Evolutionary conservation across 2,329 filamentous ascomycete genomes (phyloP), one percentile per base, ranked within the genome.

Genomic region (Colletotrichum abscissum): DNA sequence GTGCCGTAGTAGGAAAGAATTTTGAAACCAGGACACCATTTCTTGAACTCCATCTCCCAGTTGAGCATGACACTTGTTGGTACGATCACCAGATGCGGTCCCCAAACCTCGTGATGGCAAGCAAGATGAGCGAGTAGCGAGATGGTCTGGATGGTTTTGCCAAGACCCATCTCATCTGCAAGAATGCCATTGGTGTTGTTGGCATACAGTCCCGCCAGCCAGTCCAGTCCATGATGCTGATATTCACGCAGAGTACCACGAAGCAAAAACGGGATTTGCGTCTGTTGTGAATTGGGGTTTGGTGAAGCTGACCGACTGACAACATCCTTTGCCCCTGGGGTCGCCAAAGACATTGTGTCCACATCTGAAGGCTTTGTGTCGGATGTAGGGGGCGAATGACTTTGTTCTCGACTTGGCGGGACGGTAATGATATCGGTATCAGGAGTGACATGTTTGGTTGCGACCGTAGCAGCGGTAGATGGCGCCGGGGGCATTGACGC

Each of bases 1-100:
- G 93, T 94, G 56, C 97, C 97, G 80, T 98, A 99, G 84, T 99
- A 99, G 0, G 95, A 97, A 72, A 99, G 87, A 69, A 99, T 97
- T 81, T 98, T 98, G 87, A 99, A 99, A 0, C 97, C 96, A 3
- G 97, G 97, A 70, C 95, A 94, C 91, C 96, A 99, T 81, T 99
- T 99, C 80, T 98, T 98, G 88, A 99, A 99, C 83, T 99, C 97
- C 93, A 98, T 98, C 82, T 99, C 97, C 97, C 97, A 99, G 80
- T 99, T 99, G 76, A 99, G 90, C 89, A 99, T 98, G 62, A 99
- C 97, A 82, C 95, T 98, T 2, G 97, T 99, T 1, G 97, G 97
- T 2, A 99, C 97, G 74, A 99, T 93, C 62, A 99, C 94, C 28
- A 99, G 86, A 85, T 99, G 97, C 1, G 97, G 95, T 0, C 97